Percentiles rank a stretch among this genome's conserved stretches.
phyloP scores from a whole-genome alignment of 2,329 filamentous ascomycete species.

The Fusarium verticillioides region DNA sequence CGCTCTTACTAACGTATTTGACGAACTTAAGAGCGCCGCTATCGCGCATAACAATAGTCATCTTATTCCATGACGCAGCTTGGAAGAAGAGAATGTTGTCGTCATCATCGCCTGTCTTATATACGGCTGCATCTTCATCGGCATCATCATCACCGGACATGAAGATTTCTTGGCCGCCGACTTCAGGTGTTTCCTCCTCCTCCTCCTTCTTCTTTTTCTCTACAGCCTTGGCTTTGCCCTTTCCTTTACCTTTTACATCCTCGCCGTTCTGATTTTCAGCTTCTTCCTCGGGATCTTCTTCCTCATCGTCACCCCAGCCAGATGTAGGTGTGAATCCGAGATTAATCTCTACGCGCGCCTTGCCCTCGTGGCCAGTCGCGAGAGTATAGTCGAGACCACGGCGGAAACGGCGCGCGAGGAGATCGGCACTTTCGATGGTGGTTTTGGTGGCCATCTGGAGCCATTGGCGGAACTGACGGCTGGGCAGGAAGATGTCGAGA shows the following conservation, averaged over 20 bases:
- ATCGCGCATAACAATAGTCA: slow-evolving; percentile 91
- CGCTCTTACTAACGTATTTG: slow-evolving; percentile 89
- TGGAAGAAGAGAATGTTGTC: slow-evolving; percentile 74
- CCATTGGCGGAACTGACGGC: slow-evolving; percentile 89
- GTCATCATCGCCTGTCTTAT: slow-evolving; percentile 82
- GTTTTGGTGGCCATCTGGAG: slow-evolving; percentile 84
- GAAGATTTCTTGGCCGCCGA: slow-evolving; percentile 88
- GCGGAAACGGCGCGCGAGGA: slow-evolving; percentile 88
- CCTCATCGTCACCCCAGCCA: slow-evolving; percentile 82
- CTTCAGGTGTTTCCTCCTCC: slow-evolving; percentile 58
- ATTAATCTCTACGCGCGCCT: slow-evolving; percentile 86
- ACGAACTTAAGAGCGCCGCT: slow-evolving; percentile 90
- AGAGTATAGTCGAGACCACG: slow-evolving; percentile 91
- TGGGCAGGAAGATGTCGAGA: slow-evolving; percentile 84
- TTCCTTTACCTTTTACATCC: slow-evolving; percentile 47
- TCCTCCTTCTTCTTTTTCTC: slow-evolving; percentile 7
- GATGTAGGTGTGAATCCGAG: slow-evolving; percentile 85
- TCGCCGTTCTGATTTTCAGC: slow-evolving; percentile 49
- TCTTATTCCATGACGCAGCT: slow-evolving; percentile 82
- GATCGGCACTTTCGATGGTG: slow-evolving; percentile 76
- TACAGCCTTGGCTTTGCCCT: slow-evolving; percentile 41
- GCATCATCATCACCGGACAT: slow-evolving; percentile 87
- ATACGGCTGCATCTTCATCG: slow-evolving; percentile 84
- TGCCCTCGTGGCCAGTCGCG: slow-evolving; percentile 82
- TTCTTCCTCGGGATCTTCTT: slow-evolving; percentile 54